phyloP scores from a whole-genome alignment of 2,329 filamentous ascomycete genomes.

The Penicillium sp. region DNA sequence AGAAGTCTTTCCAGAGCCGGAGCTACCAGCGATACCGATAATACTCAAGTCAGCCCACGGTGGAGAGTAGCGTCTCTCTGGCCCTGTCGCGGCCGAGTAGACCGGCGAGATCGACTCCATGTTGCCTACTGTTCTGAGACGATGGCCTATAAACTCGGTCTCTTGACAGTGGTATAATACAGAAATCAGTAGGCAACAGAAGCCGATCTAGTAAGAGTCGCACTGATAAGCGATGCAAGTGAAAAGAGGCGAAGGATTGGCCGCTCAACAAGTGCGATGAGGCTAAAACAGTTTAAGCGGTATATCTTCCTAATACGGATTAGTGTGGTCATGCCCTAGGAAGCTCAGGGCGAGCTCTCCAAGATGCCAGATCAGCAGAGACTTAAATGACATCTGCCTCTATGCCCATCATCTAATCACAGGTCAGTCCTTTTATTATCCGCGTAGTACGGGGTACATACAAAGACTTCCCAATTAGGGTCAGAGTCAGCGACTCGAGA shows the following conservation, averaged over 20 bases:
- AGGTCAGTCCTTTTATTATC: too few species aligned
- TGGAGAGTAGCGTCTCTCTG: slow-evolving; percentile 78
- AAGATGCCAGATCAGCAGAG: background rate
- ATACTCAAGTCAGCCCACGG: slow-evolving; percentile 97
- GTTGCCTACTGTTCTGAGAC: slow-evolving; percentile 16
- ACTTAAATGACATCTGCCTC: background rate
- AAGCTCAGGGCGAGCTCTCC: background rate
- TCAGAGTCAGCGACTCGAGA: background rate
- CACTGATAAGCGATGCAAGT: slow-evolving; percentile 9
- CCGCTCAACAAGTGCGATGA: slow-evolving; percentile 6
- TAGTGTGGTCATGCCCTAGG: background rate
- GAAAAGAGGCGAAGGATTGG: slow-evolving; percentile 1
- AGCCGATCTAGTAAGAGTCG: slow-evolving; percentile 2
- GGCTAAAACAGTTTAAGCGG: slow-evolving; percentile 14
- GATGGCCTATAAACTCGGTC: background rate
- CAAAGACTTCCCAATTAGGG: too few species aligned
- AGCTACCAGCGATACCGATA: slow-evolving; percentile 93
- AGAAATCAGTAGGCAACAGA: slow-evolving; percentile 11
- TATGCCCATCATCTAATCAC: background rate
- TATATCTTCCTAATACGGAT: slow-evolving; percentile 8
- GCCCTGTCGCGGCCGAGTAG: slow-evolving; percentile 45
- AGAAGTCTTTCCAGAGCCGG: slow-evolving; percentile 94
- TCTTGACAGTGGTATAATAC: background rate
- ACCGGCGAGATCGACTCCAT: slow-evolving; percentile 48
- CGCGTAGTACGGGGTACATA: too few species aligned